Base-by-base conservation (phyloP, 164 flowering plant genomes). In the Dillenia suffruticosa region DNA sequence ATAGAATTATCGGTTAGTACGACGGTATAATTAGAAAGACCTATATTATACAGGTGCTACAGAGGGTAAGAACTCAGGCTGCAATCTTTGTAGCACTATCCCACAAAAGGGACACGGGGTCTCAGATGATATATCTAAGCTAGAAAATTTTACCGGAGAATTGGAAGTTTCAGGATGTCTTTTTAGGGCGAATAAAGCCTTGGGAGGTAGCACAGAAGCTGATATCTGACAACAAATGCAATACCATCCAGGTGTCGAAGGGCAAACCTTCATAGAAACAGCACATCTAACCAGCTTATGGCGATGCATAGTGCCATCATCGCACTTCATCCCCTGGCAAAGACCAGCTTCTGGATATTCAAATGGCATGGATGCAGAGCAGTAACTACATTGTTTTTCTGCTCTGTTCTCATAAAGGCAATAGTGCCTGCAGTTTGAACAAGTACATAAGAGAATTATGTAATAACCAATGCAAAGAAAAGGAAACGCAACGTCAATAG, bases 91-190 rank as follows among this genome's bases (percentile, higher is more conserved):
- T 44, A 87, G 74, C 49, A 85, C 76, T 57, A 94, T 70, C 66
- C 98, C 97, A 68, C 98, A 93, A 73, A 90, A 87, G 47, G 93
- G 92, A 68, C 96, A 90, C 10, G 77, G 68, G 6, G 98, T 93
- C 70, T 63, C 81, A n/a, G 80, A 56, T 22, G 58, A 7, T 51
- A 54, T 69, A 45, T 66, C 57, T 9, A 26, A 16, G 44, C 63
- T 16, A 17, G 67, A 50, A n/a, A 77, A 59, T 43, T 68, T 63
- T 1, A 62, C 12, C n/a, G 51, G 52, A 55, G 74, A 70, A 12
- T 61, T 65, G 13, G 68, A 54, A 63, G 86, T 84, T 44, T 57
- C 10, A 58, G 84, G 82, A 65, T 57, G 76, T 26, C 51, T 14
- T 5, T 65, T 56, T 79, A 83, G 65, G 17, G 61, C 59, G 63